A percentile compares a stretch with the other conserved stretches of the same genome.
Conservation (phyloP, 139 green algal genomes). For the Astrephomene gubernaculifera region DNA sequence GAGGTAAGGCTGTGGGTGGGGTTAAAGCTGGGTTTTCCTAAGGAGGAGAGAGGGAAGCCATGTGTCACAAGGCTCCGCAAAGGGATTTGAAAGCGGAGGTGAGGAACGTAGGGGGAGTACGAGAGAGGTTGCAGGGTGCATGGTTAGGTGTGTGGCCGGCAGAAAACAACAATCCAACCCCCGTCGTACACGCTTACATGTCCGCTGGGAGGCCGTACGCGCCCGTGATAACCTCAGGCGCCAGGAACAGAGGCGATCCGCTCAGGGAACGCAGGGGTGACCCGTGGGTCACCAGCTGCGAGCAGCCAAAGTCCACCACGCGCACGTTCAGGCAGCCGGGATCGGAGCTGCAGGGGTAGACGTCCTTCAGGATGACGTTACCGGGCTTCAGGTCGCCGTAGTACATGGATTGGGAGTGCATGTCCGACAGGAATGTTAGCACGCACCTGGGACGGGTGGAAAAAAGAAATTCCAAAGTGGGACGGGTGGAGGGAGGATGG, state of each 20-base stretch:
- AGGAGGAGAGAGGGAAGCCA: too few species aligned
- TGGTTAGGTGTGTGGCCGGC: too few species aligned
- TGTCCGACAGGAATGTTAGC: constrained; percentile 26
- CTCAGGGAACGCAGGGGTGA: background rate
- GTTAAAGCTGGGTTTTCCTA: too few species aligned
- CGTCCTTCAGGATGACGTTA: constrained; percentile 47
- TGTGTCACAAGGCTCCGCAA: too few species aligned
- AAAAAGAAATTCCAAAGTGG: too few species aligned
- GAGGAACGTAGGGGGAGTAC: too few species aligned
- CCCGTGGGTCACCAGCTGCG: constrained; percentile 18
- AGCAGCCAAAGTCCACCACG: constrained; percentile 41
- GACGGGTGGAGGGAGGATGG: background rate
- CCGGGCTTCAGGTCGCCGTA: constrained; percentile 44
- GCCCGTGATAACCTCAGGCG: constrained; percentile 28
- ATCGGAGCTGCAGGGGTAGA: constrained; percentile 21
- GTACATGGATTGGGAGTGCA: constrained; percentile 21
- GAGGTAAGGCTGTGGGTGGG: too few species aligned
- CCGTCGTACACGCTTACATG: too few species aligned
- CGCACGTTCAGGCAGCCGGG: constrained; percentile 26
- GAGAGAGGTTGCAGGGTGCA: too few species aligned
- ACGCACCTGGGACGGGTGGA: constrained; percentile 4
- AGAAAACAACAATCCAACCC: too few species aligned
- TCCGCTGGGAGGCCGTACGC: constrained; percentile 29
- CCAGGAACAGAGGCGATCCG: constrained; percentile 39
- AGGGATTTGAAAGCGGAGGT: too few species aligned